Evolutionary conservation across 495 filamentous ascomycete genomes (phyloP).

Genomic region (Daldinia loculata): DNA sequence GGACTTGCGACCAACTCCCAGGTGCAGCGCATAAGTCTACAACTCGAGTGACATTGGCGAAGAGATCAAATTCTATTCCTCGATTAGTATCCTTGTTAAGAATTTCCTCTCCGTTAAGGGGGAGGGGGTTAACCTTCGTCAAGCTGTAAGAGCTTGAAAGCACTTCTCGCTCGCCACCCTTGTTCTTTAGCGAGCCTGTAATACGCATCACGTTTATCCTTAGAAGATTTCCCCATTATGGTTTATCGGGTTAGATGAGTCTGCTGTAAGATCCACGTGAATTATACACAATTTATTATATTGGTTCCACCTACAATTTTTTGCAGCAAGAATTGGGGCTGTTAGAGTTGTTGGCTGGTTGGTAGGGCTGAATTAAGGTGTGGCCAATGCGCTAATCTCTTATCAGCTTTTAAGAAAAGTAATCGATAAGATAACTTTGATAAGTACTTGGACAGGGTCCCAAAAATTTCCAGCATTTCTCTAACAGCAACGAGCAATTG

Average conservation of each 20-base stretch:
- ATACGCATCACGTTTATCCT: constrained; percentile 98
- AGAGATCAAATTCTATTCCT: constrained; percentile 84
- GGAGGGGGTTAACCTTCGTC: constrained; percentile 68
- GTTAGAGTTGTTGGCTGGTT: constrained; percentile 23
- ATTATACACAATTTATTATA: background rate
- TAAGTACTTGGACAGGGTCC: constrained; percentile 16
- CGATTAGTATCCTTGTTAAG: constrained; percentile 33
- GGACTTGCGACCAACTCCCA: constrained; percentile 95
- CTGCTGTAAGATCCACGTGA: background rate
- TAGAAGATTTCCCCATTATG: constrained; percentile 94
- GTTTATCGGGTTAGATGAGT: background rate
- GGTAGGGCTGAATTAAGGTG: constrained; percentile 43
- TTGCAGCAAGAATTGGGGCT: background rate
- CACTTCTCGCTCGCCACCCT: constrained; percentile 94
- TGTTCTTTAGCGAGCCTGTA: constrained; percentile 98
- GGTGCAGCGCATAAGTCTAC: constrained; percentile 97
- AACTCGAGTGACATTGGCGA: constrained; percentile 85
- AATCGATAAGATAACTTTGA: constrained; percentile 23
- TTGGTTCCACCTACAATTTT: constrained; percentile 23
- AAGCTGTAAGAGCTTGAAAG: constrained; percentile 95
- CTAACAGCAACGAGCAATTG: constrained; percentile 9
- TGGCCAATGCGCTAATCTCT: constrained; percentile 18
- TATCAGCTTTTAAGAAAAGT: background rate
- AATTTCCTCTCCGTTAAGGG: background rate
- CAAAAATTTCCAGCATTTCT: constrained; percentile 38